phyloP scores from a whole-genome alignment of 2,329 filamentous ascomycete species.

The Coleophoma crateriformis region DNA sequence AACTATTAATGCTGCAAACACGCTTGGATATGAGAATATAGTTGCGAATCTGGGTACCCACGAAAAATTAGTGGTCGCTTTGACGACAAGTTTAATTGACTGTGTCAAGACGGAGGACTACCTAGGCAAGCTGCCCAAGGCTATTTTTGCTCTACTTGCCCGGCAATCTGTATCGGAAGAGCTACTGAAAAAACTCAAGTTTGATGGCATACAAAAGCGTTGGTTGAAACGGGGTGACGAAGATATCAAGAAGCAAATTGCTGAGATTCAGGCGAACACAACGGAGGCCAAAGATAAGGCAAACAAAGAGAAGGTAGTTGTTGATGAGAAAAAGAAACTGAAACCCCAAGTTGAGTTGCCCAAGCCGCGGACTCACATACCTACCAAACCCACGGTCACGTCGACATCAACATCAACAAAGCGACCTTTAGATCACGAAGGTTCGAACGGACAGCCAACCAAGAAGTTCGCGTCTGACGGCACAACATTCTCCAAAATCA shows the following conservation, averaged over 20 bases:
- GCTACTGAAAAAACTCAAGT: conserved; percentile 56
- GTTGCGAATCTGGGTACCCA: conserved; percentile 53
- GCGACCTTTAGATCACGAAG: conserved; percentile 25
- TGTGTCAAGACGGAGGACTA: conserved; percentile 48
- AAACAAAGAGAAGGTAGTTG: conserved; percentile 34
- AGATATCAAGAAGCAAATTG: conserved; percentile 56
- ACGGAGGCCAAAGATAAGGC: conserved; percentile 21
- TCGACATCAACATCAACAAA: conserved; percentile 16
- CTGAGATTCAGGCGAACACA: conserved; percentile 43
- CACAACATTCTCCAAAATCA: conserved; percentile 17
- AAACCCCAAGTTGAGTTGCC: conserved; percentile 16
- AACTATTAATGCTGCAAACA: conserved; percentile 47
- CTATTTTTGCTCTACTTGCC: conserved; percentile 54
- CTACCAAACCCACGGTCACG: conserved; percentile 12
- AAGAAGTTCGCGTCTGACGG: conserved; percentile 26
- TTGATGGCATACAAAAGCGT: conserved; percentile 57
- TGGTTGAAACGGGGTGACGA: conserved; percentile 60
- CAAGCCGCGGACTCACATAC: conserved; percentile 5
- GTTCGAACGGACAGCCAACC: conserved; percentile 19
- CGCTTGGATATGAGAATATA: conserved; percentile 48
- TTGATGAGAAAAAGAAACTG: conserved; percentile 18
- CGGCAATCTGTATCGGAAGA: conserved; percentile 55
- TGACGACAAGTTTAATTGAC: conserved; percentile 48
- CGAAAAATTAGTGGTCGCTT: conserved; percentile 47
- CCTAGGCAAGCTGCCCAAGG: conserved; percentile 46